phyloP scores from a whole-genome alignment of 495 filamentous ascomycete species.

The Penicillium taxi region DNA sequence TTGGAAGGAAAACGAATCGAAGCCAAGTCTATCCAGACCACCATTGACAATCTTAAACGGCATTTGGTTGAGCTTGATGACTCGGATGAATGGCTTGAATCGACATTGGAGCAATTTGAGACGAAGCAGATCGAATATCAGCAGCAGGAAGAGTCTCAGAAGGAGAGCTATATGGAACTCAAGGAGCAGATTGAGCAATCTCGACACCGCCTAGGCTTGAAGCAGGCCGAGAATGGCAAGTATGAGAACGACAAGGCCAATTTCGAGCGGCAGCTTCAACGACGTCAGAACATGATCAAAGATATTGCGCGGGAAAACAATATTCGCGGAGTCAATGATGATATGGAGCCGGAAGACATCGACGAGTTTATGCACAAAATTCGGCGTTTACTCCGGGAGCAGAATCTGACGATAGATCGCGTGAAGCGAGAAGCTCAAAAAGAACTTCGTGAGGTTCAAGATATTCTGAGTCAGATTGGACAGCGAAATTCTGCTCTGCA shows the following conservation, averaged over 20 bases:
- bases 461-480: conserved; percentile 58
- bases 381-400: conserved; percentile 64
- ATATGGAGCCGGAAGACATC: conserved; percentile 66
- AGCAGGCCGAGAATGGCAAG: conserved; percentile 76
- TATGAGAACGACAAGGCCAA: conserved; percentile 78
- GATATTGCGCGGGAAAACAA: conserved; percentile 71
- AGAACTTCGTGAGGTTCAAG: conserved; percentile 60
- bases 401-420: conserved; percentile 65
- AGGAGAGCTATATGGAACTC: conserved; percentile 53
- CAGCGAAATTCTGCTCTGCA: conserved; percentile 57
- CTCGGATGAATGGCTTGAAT: conserved; percentile 67
- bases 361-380: conserved; percentile 70
- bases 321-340: conserved; percentile 74
- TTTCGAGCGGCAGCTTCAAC: conserved; percentile 68
- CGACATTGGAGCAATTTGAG: conserved; percentile 74
- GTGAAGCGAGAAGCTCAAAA: conserved; percentile 62
- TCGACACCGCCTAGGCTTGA: conserved; percentile 53
- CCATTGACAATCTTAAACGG: conserved; percentile 57
- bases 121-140: conserved; percentile 57
- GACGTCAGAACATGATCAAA: conserved; percentile 63
- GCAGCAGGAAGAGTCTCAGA: conserved; percentile 53
- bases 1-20: conserved; percentile 69
- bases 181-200: conserved; percentile 51
- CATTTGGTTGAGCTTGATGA: conserved; percentile 70
- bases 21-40: conserved; percentile 53